Percentiles rank a stretch among this genome's conserved stretches.
These are phyloP conservation scores for Avena insularis DNA, from an alignment of 176 grass and related monocot species.

Conservation along the genomic window DNA sequence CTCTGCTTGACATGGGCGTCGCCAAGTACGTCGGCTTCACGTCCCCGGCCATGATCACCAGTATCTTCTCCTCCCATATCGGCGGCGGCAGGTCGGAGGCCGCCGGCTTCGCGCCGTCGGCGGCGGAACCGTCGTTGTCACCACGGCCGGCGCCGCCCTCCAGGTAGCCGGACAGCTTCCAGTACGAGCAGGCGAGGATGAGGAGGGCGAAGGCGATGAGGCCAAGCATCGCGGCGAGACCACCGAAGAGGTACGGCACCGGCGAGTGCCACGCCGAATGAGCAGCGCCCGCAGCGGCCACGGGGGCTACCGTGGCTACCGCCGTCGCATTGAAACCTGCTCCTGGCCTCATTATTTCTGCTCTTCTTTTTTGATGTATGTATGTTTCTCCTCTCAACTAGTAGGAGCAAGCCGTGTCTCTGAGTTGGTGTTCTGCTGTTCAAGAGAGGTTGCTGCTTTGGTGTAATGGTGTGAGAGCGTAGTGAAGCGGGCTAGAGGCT, in stretches of 20 bases:
- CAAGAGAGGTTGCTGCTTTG: slow-evolving; percentile 30
- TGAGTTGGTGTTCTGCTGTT: slow-evolving; percentile 3
- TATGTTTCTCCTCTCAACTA: background rate
- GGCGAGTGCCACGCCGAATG: slow-evolving; percentile 94
- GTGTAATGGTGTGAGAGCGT: slow-evolving; percentile 38
- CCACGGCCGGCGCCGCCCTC: slow-evolving; percentile 52
- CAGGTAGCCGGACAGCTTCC: slow-evolving; percentile 85
- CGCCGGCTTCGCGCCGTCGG: slow-evolving; percentile 44
- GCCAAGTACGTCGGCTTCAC: slow-evolving; percentile 89
- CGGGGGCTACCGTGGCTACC: slow-evolving; percentile 34
- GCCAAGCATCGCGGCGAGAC: slow-evolving; percentile 87
- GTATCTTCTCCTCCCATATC: slow-evolving; percentile 81
- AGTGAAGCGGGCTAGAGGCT: slow-evolving; percentile 28
- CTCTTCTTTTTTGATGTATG: slow-evolving; percentile 7
- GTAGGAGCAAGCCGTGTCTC: background rate
- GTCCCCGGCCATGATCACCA: slow-evolving; percentile 98
- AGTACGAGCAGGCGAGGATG: slow-evolving; percentile 95
- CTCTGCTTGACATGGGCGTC: slow-evolving; percentile 81
- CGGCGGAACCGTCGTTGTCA: background rate
- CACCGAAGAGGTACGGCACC: slow-evolving; percentile 94
- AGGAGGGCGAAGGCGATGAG: slow-evolving; percentile 94
- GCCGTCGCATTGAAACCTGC: slow-evolving; percentile 69
- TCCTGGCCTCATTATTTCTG: slow-evolving; percentile 74
- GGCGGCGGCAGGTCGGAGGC: slow-evolving; percentile 36
- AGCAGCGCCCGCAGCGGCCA: slow-evolving; percentile 32